Base-by-base conservation (phyloP, 2,329 filamentous ascomycete species). In the Fusarium buharicum region DNA sequence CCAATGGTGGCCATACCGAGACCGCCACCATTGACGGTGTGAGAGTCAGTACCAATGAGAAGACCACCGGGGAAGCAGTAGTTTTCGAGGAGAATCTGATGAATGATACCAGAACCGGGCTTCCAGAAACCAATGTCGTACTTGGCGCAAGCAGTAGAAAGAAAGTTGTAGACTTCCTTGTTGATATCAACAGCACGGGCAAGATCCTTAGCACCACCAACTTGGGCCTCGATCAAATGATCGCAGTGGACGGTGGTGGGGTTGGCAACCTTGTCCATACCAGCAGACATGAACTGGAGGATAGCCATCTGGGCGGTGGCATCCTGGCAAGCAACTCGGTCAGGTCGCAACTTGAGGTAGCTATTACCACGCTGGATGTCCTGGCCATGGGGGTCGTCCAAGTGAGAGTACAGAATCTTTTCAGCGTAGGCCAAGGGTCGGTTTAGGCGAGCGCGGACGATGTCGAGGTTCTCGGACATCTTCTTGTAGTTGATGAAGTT, bases 51-150 rank as follows among this genome's bases (percentile, higher is more conserved):
- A 78, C 95, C 95, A 76, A 98, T 98, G 76, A 99, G 88, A 57
- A 99, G 87, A 86, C 90, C 94, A 86, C 95, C 95, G 67, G 95
- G 95, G 90, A 98, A 98, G 78, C 93, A 93, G 79, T 98, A 98
- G 86, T 98, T 98, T 84, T 99, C 95, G 57, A 98, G 87, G 65
- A 98, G 81, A 75, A 98, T 98, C 85, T 98, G 95, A 84, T 99
- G 95, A 73, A 99, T 99, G 78, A 98, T 99, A 86, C 95, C 95
- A 77, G 94, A 97, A 72, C 95, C 95, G 67, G 95, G 95, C 79
- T 87, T 92, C 95, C 95, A 99, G 90, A 98, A 98, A 84, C 95
- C 95, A 78, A 98, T 98, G 86, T 98, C 94, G 86, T 98, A 99
- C 85, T 98, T 99, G 75, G 93, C 93, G 78, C 94, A 98, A 68